Base-by-base conservation (phyloP, 1,139 yeast genomes). In the Candida labiduridarum region DNA sequence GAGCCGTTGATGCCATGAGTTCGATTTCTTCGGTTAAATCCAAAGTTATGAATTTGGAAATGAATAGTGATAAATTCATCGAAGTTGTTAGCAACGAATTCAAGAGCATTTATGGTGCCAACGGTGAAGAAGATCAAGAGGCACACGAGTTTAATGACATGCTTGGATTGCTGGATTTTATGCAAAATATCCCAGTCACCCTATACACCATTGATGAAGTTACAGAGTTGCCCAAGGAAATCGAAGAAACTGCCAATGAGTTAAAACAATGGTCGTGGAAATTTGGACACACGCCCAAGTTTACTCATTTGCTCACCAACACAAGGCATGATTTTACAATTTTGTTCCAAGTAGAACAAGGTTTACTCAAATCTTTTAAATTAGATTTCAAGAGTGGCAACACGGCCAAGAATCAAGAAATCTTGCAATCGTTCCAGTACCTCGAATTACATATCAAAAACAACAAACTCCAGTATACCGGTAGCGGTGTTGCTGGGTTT, bases 11-110 rank as follows among this genome's bases (percentile, higher is more conserved):
- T 25, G 84, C 92, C 12, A 76, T 76, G 44, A 83, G 88, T 10
- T 69, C 79, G 1, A 89, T 92, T 1, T 82, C 79, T 31, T 89
- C 96, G 31, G 96, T 94, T 2, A 80, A 84, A 45, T 83, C 96
- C 0, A 84, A 84, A 33, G 96, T 94, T 1, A 69, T 81, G 1
- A 94, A 94, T 61, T 65, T 89, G 19, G 78, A 71, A 1, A 62
- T 86, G 36, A 65, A 64, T 2, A 64, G 62, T 11, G 76, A 78
- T 0, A 68, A 70, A 6, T 88, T 89, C 57, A 70, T 81, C 0
- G 68, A 72, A 1, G 56, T 74, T 1, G 83, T 84, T 4, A 56
- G 71, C 1, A 59, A 67, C 1, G 81, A 78, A 1, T 89, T 87
- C 56, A 59, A 60, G 15, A 54, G 65, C 0, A 58, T 54, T 12